A percentile compares a stretch with the other conserved stretches of the same genome.
Evolutionary conservation across 495 filamentous ascomycete species (phyloP).

Genomic region (Sabuloglossum arenarium): DNA sequence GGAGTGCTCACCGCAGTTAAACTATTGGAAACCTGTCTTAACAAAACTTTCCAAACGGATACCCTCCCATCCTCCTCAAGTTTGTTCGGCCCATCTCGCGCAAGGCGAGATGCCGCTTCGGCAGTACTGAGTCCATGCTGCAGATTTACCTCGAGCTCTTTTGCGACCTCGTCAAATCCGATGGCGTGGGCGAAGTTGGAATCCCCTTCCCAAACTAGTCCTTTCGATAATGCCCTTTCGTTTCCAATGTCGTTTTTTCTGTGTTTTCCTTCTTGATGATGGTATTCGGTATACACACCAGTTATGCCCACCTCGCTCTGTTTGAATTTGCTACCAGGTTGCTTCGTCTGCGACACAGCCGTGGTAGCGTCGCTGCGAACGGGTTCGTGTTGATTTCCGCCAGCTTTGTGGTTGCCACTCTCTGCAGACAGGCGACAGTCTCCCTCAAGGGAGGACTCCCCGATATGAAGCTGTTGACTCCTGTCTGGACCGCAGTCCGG

Average conservation of each 20-base stretch:
- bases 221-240: neutral
- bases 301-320: neutral
- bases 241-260: neutral
- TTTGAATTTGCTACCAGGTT: neutral
- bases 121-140: constrained; percentile 1
- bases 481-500: neutral
- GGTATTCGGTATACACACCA: neutral
- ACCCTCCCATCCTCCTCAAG: constrained; percentile 1
- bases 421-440: neutral
- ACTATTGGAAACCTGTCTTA: neutral
- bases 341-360: neutral
- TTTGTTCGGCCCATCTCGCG: constrained; percentile 1
- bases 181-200: neutral
- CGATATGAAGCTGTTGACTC: neutral
- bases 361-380: neutral
- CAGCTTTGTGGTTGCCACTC: neutral
- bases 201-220: neutral
- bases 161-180: neutral
- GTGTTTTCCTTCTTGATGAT: neutral
- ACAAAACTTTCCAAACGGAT: constrained; percentile 2
- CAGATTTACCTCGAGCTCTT: neutral
- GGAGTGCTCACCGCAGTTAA: neutral
- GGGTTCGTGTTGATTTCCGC: neutral
- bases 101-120: constrained; percentile 1
- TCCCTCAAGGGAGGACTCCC: neutral